Conservation (phyloP, 2,329 filamentous ascomycete genomes). For the Fusarium denticulatum region DNA sequence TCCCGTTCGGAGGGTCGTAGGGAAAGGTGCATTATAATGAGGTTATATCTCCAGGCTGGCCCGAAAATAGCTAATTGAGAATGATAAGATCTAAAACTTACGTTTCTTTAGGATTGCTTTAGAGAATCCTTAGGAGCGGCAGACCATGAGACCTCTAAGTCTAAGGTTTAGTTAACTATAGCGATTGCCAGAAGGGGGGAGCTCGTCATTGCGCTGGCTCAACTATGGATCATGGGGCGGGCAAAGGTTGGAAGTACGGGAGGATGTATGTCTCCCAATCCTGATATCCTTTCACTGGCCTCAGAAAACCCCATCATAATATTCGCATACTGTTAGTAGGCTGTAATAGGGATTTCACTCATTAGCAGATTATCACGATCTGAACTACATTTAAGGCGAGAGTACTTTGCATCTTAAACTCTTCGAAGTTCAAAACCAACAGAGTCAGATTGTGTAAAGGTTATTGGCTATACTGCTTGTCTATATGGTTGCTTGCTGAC, state of each 20-base stretch:
- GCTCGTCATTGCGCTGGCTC: not conserved
- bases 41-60: no score
- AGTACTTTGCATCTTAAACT: not conserved
- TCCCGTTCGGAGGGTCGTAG: not conserved
- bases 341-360: not conserved
- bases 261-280: not conserved
- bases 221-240: not conserved
- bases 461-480: not conserved
- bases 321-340: not conserved
- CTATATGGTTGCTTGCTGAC: not conserved
- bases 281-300: no score
- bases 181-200: not conserved
- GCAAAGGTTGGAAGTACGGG: not conserved
- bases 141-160: not conserved
- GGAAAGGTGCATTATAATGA: not conserved
- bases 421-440: not conserved
- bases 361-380: not conserved
- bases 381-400: not conserved
- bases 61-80: not conserved
- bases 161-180: not conserved
- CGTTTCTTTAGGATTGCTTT: not conserved
- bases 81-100: not conserved
- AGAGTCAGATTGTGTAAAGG: not conserved
- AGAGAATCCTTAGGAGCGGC: not conserved
- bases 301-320: not conserved